Conservation (phyloP, 305 asterid genomes). For the Fraxinus ornus region DNA sequence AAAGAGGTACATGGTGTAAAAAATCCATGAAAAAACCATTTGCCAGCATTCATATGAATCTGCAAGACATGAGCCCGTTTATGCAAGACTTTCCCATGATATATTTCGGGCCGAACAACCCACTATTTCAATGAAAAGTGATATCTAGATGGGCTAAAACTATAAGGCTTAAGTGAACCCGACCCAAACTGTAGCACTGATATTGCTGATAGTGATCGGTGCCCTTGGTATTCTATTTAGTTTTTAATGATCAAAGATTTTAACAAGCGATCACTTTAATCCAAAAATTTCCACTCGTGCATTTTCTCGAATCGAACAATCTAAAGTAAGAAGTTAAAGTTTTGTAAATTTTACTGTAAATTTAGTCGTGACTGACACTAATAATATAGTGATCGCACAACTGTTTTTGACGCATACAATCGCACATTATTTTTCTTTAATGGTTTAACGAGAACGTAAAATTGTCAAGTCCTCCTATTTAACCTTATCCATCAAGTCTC, state of each 20-base stretch:
- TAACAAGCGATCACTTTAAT: background rate
- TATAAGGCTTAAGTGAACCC: no score
- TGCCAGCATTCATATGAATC: background rate
- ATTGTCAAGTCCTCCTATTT: background rate
- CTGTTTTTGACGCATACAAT: background rate
- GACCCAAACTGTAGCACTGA: background rate
- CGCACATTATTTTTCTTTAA: background rate
- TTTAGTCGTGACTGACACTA: background rate
- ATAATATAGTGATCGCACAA: background rate
- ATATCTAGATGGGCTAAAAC: background rate
- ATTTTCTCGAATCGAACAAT: background rate
- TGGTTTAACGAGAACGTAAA: background rate
- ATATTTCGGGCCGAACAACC: background rate
- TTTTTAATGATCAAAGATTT: background rate
- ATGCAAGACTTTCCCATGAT: background rate
- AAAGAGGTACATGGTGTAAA: no score
- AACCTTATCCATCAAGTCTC: slow-evolving; percentile 10
- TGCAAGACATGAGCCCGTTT: background rate
- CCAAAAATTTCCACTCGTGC: background rate
- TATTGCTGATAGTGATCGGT: background rate
- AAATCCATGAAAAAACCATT: background rate
- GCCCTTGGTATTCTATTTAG: background rate
- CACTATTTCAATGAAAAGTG: background rate
- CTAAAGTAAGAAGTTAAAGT: background rate
- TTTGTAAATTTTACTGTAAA: background rate